Evolutionary conservation across 371 early-diverging fungal genomes (phyloP), one percentile per base, ranked within the genome.

Genomic region (Nematocida ausubeli): DNA sequence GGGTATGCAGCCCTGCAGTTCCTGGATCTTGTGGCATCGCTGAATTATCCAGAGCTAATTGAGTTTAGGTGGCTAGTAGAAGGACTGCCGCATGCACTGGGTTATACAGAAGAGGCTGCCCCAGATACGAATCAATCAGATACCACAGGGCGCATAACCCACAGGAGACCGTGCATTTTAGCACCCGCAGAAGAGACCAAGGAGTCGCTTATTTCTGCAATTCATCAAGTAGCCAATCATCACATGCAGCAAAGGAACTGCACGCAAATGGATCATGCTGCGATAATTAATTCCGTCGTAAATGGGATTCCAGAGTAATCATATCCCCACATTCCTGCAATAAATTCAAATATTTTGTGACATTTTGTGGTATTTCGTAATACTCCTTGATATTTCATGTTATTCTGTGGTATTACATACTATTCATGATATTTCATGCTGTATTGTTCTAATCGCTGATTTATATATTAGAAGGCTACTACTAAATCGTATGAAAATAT

Each of bases 31-130:
- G 68, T 83, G 14, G 55, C 80, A 70, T 57, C 79, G 19, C 57
- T 81, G 50, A 65, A 69, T 44, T 65, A 69, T 32, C 56, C 69
- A 14, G 71, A 80, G 26, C 56, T 68, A 28, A 52, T 73, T 34
- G 82, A 82, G 69, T 71, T 80, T 40, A 51, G 80, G 24, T 75
- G 78, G 78, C 47, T 66, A 2, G 56, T 75, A 19, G 78, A 75
- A 42, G 32, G 32, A 3, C 52, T 75, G 44, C 32, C 28, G 14
- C 9, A 19, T 19, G 19, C 47, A 44, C 47, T 44, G 19, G 47
- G 47, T 19, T 14, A 14, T 9, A 19, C 9, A 9, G 9, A 44
- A 14, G 47, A 44, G 3, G n/a, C n/a, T n/a, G n/a, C n/a, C n/a
- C 16, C 26, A 54, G n/a, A n/a, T n/a, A 24, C 12, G 4, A 0